Conservation (phyloP, 306 rosid species). For the Amphicarpaea edgeworthii region DNA sequence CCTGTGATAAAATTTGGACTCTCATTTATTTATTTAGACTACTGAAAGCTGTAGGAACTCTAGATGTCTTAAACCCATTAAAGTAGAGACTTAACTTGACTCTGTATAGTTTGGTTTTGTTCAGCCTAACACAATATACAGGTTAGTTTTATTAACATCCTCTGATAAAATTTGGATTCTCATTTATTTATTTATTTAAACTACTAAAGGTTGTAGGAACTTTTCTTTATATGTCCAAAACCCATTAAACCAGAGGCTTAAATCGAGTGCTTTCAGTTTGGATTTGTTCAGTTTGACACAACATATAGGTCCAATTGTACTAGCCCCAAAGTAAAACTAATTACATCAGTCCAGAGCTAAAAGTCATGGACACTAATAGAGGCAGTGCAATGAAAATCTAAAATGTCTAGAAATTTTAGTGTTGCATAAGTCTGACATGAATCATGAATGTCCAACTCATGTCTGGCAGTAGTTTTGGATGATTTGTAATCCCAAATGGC, state of each 20-base stretch:
- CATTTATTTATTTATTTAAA: slow-evolving; percentile 7
- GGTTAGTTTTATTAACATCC: background rate
- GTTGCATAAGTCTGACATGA: slow-evolving; percentile 8
- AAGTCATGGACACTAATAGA: slow-evolving; percentile 27
- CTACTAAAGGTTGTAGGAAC: background rate
- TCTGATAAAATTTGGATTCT: slow-evolving; percentile 21
- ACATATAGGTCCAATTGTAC: background rate
- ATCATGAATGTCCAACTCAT: slow-evolving; percentile 1
- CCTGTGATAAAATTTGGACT: slow-evolving; percentile 21
- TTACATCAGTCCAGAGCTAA: background rate
- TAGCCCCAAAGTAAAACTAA: slow-evolving; percentile 19
- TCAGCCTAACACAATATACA: slow-evolving; percentile 6
- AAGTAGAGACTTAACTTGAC: background rate
- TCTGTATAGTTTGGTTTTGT: background rate
- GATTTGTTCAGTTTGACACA: slow-evolving; percentile 21
- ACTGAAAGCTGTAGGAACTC: slow-evolving; percentile 1
- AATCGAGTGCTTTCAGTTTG: slow-evolving; percentile 3
- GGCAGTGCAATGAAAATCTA: slow-evolving; percentile 15
- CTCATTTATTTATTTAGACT: background rate
- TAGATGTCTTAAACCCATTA: slow-evolving; percentile 6
- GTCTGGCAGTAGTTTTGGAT: background rate
- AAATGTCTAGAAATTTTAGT: background rate
- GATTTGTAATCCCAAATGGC: slow-evolving; percentile 29
- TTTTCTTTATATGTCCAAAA: slow-evolving; percentile 2
- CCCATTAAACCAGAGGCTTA: slow-evolving; percentile 1